phyloP scores from a whole-genome alignment of 2,329 filamentous ascomycete genomes.

The Venturia carpophila region DNA sequence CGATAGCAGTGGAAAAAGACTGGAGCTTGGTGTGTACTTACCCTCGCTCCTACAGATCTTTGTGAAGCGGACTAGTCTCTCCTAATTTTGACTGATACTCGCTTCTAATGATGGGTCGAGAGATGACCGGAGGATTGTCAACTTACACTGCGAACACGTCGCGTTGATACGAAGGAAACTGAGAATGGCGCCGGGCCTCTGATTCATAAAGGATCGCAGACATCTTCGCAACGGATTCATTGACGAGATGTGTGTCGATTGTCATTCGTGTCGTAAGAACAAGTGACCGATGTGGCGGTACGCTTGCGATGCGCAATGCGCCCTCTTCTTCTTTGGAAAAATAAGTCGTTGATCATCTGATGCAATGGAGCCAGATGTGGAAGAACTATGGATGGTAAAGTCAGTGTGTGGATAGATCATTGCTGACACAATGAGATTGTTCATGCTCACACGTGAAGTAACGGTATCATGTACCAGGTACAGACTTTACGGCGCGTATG shows the following conservation, averaged over 20 bases:
- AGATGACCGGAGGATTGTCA: background rate
- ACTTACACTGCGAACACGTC: background rate
- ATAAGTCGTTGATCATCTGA: background rate
- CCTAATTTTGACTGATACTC: too few species aligned
- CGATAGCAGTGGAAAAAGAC: background rate
- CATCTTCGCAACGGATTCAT: background rate
- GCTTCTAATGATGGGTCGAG: background rate
- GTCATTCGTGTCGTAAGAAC: background rate
- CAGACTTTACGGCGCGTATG: background rate
- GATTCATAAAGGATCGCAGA: background rate
- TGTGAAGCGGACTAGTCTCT: too few species aligned
- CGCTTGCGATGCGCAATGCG: background rate
- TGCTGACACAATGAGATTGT: too few species aligned
- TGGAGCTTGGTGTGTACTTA: too few species aligned
- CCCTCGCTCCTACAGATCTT: too few species aligned
- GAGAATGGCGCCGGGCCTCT: background rate
- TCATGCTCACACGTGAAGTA: background rate
- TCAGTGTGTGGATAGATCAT: background rate
- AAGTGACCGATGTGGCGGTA: background rate
- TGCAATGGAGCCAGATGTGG: too few species aligned
- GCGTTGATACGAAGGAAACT: background rate
- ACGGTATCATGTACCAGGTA: background rate
- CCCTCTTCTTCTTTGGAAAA: background rate
- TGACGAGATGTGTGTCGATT: background rate
- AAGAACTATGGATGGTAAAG: too few species aligned